Evolutionary conservation across 768 basidiomycete species (phyloP).

Genomic region (Rhodotorula taiwanensis): DNA sequence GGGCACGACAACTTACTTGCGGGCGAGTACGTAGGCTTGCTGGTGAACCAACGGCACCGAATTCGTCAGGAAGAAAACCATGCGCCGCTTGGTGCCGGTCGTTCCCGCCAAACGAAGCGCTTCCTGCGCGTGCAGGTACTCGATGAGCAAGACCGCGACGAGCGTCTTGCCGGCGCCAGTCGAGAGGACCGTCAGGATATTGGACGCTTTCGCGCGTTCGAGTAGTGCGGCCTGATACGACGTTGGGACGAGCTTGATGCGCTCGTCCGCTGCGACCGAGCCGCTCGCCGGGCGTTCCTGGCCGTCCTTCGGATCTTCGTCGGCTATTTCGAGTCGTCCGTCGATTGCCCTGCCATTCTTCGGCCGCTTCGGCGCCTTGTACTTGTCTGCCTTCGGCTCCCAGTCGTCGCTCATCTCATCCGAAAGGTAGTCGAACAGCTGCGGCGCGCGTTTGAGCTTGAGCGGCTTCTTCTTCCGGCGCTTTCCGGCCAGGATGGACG

Average conservation of each 20-base stretch:
- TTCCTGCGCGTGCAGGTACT: conserved; percentile 4
- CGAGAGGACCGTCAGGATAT: conserved; percentile 4
- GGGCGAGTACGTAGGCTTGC: conserved; percentile 4
- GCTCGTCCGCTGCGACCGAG: background rate
- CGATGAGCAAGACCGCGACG: conserved; percentile 15
- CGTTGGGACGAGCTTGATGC: conserved; percentile 13
- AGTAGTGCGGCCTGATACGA: conserved; percentile 12
- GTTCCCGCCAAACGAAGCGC: background rate
- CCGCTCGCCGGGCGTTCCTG: background rate
- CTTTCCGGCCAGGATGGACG: conserved; percentile 5
- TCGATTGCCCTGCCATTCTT: conserved; percentile 3
- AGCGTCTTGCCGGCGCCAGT: conserved; percentile 24
- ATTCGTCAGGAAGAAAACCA: conserved; percentile 18
- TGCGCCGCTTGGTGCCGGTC: background rate
- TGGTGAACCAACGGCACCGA: conserved; percentile 19
- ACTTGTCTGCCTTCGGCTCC: background rate
- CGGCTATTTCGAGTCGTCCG: background rate
- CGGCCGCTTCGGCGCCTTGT: background rate
- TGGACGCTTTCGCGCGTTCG: conserved; percentile 12
- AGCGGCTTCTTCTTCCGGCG: conserved; percentile 11
- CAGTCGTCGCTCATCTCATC: conserved; percentile 14
- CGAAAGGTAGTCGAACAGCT: conserved; percentile 17
- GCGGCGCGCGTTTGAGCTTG: background rate
- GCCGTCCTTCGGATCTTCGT: too few relatives aligned
- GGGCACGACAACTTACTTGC: background rate